Conservation (phyloP, 306 rosid genomes). For the Lupinus albus region DNA sequence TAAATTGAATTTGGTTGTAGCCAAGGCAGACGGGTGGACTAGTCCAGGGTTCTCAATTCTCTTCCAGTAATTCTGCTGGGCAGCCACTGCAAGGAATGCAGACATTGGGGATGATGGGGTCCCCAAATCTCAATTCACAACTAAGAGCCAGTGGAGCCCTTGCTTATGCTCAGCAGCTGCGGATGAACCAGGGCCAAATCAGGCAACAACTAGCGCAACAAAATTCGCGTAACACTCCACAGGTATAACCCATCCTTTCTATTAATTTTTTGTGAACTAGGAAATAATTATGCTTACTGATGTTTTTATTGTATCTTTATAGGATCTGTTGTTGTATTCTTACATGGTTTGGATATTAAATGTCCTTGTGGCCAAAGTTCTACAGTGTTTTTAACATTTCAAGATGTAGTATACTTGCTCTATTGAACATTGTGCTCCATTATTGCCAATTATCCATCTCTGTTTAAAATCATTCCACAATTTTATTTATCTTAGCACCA, state of each 20-base stretch:
- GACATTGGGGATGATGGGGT: conserved; percentile 82
- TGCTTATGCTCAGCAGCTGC: conserved; percentile 76
- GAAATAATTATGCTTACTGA: conserved; percentile 1
- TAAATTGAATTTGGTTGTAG: conserved; percentile 55
- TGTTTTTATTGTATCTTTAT: conserved; percentile 19
- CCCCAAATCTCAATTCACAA: conserved; percentile 65
- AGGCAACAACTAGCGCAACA: conserved; percentile 88
- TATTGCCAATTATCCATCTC: conserved; percentile 1
- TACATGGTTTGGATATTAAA: conserved; percentile 26
- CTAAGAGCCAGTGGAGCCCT: conserved; percentile 68
- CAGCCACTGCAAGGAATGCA: conserved; percentile 89
- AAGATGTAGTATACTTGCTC: conserved; percentile 10
- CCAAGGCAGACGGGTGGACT: conserved; percentile 82
- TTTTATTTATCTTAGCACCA: conserved; percentile 14
- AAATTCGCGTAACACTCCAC: conserved; percentile 60
- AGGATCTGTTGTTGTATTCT: conserved; percentile 17
- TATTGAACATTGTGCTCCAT: conserved; percentile 6
- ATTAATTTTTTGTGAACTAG: conserved; percentile 30
- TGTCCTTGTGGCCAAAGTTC: conserved; percentile 13
- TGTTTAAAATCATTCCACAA: conserved; percentile 11
- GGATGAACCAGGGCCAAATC: conserved; percentile 67
- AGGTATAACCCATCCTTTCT: conserved; percentile 54
- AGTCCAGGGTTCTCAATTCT: conserved; percentile 81
- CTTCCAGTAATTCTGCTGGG: conserved; percentile 67
- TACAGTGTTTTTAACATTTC: conserved; percentile 11